Evolutionary conservation across 192 early-diverging fungal species (phyloP).

Genomic region (Haplosporangium gracile): DNA sequence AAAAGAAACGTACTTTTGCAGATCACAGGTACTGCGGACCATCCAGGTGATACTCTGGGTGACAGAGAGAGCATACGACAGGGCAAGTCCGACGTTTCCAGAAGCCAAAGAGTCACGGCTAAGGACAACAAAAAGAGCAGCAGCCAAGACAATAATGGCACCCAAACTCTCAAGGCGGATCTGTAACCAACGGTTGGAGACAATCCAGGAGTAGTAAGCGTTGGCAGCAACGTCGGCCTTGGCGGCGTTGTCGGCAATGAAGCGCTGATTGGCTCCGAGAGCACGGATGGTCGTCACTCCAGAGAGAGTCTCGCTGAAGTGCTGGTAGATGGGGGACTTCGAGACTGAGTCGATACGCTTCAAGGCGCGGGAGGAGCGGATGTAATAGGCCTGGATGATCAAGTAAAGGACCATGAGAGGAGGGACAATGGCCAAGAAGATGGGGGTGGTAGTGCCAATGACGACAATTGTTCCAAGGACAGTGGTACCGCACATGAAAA

Average conservation of each 20-base stretch:
- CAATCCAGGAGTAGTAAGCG: constrained; percentile 80
- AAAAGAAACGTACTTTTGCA: constrained; percentile 49
- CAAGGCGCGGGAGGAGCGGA: constrained; percentile 81
- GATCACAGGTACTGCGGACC: constrained; percentile 67
- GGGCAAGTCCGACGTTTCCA: constrained; percentile 77
- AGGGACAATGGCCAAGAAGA: constrained; percentile 63
- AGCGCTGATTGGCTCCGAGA: constrained; percentile 67
- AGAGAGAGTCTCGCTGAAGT: constrained; percentile 73
- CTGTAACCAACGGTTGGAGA: constrained; percentile 80
- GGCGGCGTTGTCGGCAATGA: constrained; percentile 44
- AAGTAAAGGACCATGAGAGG: constrained; percentile 65
- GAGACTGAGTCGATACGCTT: constrained; percentile 88
- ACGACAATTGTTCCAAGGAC: constrained; percentile 61
- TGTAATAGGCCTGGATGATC: constrained; percentile 71
- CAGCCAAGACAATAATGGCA: constrained; percentile 80
- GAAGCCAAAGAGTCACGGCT: constrained; percentile 68
- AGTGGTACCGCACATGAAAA: constrained; percentile 51
- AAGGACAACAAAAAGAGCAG: constrained; percentile 78
- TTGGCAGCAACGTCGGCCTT: constrained; percentile 62
- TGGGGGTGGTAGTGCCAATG: constrained; percentile 60
- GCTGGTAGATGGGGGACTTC: constrained; percentile 85
- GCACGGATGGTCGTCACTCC: constrained; percentile 79
- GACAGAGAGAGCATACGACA: constrained; percentile 85
- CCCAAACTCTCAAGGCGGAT: constrained; percentile 89
- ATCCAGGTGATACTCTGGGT: constrained; percentile 81